phyloP scores from a whole-genome alignment of 495 filamentous ascomycete species.

The Daldinia caldariorum region DNA sequence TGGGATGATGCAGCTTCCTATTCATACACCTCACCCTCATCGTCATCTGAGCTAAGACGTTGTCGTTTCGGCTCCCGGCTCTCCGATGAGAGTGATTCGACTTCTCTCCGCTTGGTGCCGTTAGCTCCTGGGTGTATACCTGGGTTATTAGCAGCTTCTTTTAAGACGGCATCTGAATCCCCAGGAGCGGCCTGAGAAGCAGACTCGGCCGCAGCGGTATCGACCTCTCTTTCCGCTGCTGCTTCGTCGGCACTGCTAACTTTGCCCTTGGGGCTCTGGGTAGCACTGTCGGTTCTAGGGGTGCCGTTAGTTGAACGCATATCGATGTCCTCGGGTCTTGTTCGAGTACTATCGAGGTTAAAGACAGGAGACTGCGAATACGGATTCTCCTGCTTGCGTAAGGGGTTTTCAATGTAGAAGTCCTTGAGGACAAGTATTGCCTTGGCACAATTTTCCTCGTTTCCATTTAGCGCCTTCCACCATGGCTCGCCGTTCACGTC shows the following conservation, averaged over 20 bases:
- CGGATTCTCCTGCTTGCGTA: slow-evolving; percentile 56
- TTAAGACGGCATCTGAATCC: slow-evolving; percentile 58
- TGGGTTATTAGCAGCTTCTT: slow-evolving; percentile 59
- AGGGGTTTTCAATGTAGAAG: slow-evolving; percentile 76
- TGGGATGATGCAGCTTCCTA: slow-evolving; percentile 21
- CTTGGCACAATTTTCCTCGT: slow-evolving; percentile 66
- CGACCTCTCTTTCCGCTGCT: slow-evolving; percentile 46
- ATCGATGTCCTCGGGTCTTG: slow-evolving; percentile 53
- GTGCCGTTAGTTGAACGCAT: slow-evolving; percentile 50
- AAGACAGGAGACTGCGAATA: slow-evolving; percentile 57
- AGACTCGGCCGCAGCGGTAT: slow-evolving; percentile 46
- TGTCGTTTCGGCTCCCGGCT: slow-evolving; percentile 44
- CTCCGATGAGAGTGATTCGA: slow-evolving; percentile 43
- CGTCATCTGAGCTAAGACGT: slow-evolving; percentile 45
- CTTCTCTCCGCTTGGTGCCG: slow-evolving; percentile 50
- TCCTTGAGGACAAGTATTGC: slow-evolving; percentile 77
- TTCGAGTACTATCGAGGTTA: slow-evolving; percentile 57
- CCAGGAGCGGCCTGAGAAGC: slow-evolving; percentile 49
- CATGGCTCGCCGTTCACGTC: slow-evolving; percentile 83
- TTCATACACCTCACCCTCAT: slow-evolving; percentile 48
- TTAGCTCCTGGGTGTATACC: slow-evolving; percentile 50
- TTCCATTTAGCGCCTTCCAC: slow-evolving; percentile 80
- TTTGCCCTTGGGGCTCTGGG: slow-evolving; percentile 52
- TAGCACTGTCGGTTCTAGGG: slow-evolving; percentile 51
- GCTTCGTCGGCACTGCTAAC: slow-evolving; percentile 47